phyloP scores from a whole-genome alignment of 345 rosid genomes.

The Geranium rotundifolium region DNA sequence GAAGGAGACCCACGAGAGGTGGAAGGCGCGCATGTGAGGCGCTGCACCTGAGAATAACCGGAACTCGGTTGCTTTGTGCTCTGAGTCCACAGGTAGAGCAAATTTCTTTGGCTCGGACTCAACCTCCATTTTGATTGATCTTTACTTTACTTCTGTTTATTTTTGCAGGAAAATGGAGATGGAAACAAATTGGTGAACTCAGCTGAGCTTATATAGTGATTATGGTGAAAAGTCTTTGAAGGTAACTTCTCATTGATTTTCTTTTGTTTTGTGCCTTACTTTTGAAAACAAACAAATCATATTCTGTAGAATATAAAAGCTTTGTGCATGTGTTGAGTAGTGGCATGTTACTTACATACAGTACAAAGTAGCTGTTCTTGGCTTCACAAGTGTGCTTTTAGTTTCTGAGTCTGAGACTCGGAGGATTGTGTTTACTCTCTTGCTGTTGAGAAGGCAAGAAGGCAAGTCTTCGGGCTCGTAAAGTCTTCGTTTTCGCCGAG shows the following conservation, averaged over 20 bases:
- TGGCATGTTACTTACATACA: too few relatives aligned
- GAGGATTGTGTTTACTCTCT: conserved; percentile 11
- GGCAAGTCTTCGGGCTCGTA: neutral
- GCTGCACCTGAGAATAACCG: conserved; percentile 50
- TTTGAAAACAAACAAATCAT: neutral
- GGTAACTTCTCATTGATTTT: neutral
- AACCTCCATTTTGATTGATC: conserved; percentile 14
- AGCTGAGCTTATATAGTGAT: neutral
- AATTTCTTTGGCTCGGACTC: conserved; percentile 23
- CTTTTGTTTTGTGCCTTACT: neutral
- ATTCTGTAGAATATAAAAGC: neutral
- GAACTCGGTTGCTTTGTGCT: conserved; percentile 67
- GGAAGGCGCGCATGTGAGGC: conserved; percentile 87
- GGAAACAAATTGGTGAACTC: neutral
- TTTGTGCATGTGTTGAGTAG: neutral
- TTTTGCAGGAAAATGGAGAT: neutral
- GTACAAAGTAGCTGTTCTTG: neutral
- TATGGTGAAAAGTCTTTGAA: too few relatives aligned
- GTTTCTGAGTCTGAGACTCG: conserved; percentile 9
- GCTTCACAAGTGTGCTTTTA: neutral
- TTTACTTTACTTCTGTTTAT: neutral
- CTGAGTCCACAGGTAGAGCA: conserved; percentile 70
- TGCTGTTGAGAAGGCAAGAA: neutral
- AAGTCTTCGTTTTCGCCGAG: conserved; percentile 14
- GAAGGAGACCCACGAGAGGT: conserved; percentile 80